Percentiles rank a stretch among this genome's conserved stretches.
Conservation (phyloP, 2,329 filamentous ascomycete species). For the Dryadomyces quercivorus region DNA sequence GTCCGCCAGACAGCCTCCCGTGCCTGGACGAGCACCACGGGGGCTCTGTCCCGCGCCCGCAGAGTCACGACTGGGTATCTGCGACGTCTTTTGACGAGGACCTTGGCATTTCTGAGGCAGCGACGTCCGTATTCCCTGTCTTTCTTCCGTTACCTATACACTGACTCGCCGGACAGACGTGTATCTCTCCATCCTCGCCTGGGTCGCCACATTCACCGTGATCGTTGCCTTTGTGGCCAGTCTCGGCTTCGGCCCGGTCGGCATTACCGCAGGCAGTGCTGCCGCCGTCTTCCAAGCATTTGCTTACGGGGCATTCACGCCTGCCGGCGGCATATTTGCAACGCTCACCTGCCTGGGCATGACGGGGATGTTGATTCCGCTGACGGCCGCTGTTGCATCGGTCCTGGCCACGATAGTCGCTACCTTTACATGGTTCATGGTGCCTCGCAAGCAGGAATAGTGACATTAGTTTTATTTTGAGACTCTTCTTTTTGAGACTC, state of each 20-base stretch:
- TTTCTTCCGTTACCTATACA: too few relatives aligned
- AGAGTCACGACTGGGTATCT: too few relatives aligned
- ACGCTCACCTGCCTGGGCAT: neutral
- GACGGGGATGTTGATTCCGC: neutral
- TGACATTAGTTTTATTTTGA: too few relatives aligned
- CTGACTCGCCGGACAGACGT: neutral
- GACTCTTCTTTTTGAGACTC: too few relatives aligned
- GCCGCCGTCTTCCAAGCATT: neutral
- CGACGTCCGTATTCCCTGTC: too few relatives aligned
- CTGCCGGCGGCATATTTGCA: neutral
- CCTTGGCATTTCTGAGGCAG: too few relatives aligned
- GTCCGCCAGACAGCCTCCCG: too few relatives aligned
- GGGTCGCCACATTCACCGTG: neutral
- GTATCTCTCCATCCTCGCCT: neutral
- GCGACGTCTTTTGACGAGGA: too few relatives aligned
- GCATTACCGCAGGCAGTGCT: neutral
- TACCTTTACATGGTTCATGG: too few relatives aligned
- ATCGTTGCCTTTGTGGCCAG: neutral
- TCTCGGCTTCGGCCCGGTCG: neutral
- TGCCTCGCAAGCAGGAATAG: too few relatives aligned
- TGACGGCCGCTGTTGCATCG: neutral
- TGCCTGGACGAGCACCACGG: too few relatives aligned
- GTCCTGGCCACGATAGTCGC: neutral
- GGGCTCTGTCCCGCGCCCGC: too few relatives aligned
- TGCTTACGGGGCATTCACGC: neutral